Evolutionary conservation across 768 basidiomycete species (phyloP).

Genomic region (Suillus occidentalis): DNA sequence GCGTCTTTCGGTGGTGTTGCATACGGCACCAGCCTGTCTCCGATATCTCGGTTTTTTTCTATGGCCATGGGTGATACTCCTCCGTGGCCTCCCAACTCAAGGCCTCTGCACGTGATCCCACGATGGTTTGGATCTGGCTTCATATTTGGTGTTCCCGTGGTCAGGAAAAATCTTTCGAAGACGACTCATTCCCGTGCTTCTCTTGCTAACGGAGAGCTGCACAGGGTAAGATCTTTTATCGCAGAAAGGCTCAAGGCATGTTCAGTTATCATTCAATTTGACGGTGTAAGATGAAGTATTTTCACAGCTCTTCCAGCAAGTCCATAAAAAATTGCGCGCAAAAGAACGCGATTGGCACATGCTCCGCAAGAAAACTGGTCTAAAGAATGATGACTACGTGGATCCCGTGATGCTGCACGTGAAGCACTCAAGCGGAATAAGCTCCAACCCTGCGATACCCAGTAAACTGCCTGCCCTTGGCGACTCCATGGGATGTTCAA

Average conservation of each 20-base stretch:
- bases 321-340: not conserved
- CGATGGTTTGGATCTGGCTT: slow-evolving; percentile 31
- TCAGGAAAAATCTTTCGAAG: slow-evolving; percentile 12
- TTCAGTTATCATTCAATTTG: not conserved
- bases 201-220: slow-evolving; percentile 9
- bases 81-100: slow-evolving; percentile 26
- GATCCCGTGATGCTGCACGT: not conserved
- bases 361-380: slow-evolving; percentile 2
- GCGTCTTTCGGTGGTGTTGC: slow-evolving; percentile 35
- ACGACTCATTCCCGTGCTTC: slow-evolving; percentile 7
- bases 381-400: not conserved
- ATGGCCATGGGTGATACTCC: slow-evolving; percentile 34
- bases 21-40: slow-evolving; percentile 21
- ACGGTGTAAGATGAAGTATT: not conserved
- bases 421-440: not conserved
- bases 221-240: slow-evolving; percentile 8
- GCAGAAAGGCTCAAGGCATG: not conserved
- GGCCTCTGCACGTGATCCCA: slow-evolving; percentile 32
- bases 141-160: slow-evolving; percentile 35
- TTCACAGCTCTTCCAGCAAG: slow-evolving; percentile 1
- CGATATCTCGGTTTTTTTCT: slow-evolving; percentile 33
- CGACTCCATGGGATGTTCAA: not conserved
- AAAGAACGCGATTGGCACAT: not conserved
- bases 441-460: not conserved
- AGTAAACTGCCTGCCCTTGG: too few relatives aligned